Conservation (phyloP, 257 asterid species). For the Penstemon davidsonii region DNA sequence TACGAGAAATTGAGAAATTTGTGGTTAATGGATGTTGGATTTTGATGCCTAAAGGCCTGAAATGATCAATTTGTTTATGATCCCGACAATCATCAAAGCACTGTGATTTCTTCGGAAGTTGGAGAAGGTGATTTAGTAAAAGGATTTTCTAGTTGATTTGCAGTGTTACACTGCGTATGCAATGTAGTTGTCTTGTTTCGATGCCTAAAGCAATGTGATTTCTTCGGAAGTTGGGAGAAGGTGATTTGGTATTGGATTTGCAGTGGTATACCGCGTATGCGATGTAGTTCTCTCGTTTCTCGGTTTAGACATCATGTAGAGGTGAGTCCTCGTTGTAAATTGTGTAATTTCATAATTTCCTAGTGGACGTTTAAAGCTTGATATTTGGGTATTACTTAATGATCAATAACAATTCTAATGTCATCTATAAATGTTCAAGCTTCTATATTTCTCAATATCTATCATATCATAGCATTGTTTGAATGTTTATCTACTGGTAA, state of each 20-base stretch:
- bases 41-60: background rate
- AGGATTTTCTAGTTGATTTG: no score
- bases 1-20: no score
- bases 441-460: conserved; percentile 3
- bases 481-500: background rate
- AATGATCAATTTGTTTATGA: no score
- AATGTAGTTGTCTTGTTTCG: conserved; percentile 34
- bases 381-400: background rate
- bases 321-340: conserved; percentile 28
- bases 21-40: background rate
- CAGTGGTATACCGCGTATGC: background rate
- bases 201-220: no score
- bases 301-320: conserved; percentile 28
- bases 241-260: no score
- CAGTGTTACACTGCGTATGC: background rate
- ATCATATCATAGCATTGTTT: background rate
- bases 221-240: no score
- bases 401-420: conserved; percentile 26
- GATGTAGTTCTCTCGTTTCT: conserved; percentile 34
- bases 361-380: conserved; percentile 21
- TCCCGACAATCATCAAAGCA: no score
- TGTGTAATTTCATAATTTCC: conserved; percentile 32
- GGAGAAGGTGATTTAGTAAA: no score
- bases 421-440: background rate
- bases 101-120: no score